Base-by-base conservation (phyloP, 306 rosid species). In the Prunus campanulata region DNA sequence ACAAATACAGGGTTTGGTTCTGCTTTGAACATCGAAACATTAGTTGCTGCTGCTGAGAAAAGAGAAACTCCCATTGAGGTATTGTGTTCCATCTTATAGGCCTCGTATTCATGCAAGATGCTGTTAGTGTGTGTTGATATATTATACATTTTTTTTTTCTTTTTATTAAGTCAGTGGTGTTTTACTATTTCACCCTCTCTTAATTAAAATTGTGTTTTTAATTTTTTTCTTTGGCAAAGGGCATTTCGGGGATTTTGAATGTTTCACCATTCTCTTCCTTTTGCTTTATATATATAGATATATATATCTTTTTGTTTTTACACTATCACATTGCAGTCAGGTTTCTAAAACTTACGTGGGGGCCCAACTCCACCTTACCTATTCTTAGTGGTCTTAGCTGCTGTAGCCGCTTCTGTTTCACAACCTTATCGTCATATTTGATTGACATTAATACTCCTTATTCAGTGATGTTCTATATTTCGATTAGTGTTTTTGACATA, bases 41-140 rank as follows among this genome's bases (percentile, higher is more conserved):
- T 91, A 73, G 96, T 91, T 71, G 96, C 97, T 61, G 99, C 99
- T 48, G 99, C 99, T 72, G 98, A 92, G 90, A 96, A 96, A 85
- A 87, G 98, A 86, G 98, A 91, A 54, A 87, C 93, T 85, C 94
- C 93, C 12, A 81, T 93, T 70, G 99, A 96, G 99, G 99, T 96
- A 85, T 71, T 59, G 70, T 56, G 44, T 69, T 50, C 7, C 63
- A 32, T 55, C 56, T 42, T 76, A 3, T 56, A 44, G 60, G 66
- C 67, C 44, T 51, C 73, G 56, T 71, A 59, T 59, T 78, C 49
- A 11, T 54, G 80, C 50, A n/a, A 39, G 35, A 73, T 16, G 18
- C 8, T 60, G 57, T 24, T 25, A 61, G 56, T 59, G 42, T 24
- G 3, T 27, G 50, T 65, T 64, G 35, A 75, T 19, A 22, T 22